Percentiles rank a stretch among this genome's conserved stretches.
Evolutionary conservation across 225 moss, liverwort and hornwort species (phyloP).

Genomic region (Neckera pumila): DNA sequence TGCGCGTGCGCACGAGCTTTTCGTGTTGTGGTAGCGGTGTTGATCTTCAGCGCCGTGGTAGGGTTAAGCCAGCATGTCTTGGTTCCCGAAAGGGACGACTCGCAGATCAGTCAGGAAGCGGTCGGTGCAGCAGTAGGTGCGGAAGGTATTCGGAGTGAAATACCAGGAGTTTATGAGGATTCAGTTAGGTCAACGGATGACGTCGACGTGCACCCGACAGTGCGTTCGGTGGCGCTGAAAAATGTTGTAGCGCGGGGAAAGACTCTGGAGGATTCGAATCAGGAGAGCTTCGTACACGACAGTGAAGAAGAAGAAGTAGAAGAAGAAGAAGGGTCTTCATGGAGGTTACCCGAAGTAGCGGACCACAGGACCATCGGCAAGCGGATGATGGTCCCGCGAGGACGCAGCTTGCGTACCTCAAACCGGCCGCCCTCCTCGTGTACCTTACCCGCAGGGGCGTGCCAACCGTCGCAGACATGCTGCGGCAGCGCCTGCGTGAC

Average conservation of each 20-base stretch:
- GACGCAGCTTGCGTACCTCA: constrained; percentile 3
- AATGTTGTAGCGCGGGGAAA: background rate
- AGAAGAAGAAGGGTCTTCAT: background rate
- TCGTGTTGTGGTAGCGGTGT: constrained; percentile 1
- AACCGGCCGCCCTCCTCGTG: background rate
- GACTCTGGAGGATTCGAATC: background rate
- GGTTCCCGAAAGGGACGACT: background rate
- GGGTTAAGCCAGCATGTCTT: background rate
- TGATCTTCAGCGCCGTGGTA: background rate
- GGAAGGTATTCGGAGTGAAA: background rate
- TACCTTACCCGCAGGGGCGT: background rate
- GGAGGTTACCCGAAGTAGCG: background rate
- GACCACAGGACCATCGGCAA: background rate
- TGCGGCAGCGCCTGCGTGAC: constrained; percentile 28
- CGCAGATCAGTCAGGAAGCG: background rate
- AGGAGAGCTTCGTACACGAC: background rate
- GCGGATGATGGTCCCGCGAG: background rate
- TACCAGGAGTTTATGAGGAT: background rate
- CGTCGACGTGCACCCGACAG: background rate
- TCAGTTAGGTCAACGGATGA: background rate
- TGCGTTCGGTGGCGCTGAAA: background rate
- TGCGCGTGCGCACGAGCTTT: background rate
- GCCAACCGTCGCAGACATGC: background rate
- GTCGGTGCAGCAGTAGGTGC: background rate
- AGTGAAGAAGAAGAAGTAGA: background rate